A percentile compares a stretch with the other conserved stretches of the same genome.
These are phyloP conservation scores for Brassica balearica DNA, from an alignment of 441 rosid species.

Conservation along the genomic window DNA sequence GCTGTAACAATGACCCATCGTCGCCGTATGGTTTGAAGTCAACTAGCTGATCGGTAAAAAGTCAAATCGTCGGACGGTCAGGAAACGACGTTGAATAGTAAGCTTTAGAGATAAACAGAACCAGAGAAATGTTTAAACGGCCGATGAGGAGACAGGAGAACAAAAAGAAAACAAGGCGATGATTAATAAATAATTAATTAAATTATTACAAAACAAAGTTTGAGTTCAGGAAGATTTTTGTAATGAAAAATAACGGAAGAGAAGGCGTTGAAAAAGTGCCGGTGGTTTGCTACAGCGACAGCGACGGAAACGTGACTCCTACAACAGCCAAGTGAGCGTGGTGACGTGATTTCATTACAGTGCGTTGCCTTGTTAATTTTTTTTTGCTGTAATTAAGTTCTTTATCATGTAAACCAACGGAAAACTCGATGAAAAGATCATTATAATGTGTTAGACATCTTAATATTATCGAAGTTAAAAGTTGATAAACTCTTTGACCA, in stretches of 20 bases:
- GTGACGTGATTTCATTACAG: slow-evolving; percentile 24
- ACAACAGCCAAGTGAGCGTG: slow-evolving; percentile 28
- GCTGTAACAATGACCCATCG: slow-evolving; percentile 87
- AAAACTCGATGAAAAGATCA: background rate
- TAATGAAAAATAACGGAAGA: slow-evolving; percentile 6
- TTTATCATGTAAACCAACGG: no score
- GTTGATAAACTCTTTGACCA: slow-evolving; percentile 1
- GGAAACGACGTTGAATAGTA: slow-evolving; percentile 33
- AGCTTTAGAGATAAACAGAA: slow-evolving; percentile 17
- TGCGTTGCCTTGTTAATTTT: background rate
- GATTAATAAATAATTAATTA: slow-evolving; percentile 15
- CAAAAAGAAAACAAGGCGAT: background rate
- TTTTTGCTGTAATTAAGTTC: background rate
- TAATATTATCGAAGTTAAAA: background rate
- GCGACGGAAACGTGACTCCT: slow-evolving; percentile 38
- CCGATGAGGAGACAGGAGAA: background rate
- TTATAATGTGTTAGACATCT: background rate
- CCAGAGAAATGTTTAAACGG: slow-evolving; percentile 4
- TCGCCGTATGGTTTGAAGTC: slow-evolving; percentile 27
- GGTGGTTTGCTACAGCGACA: slow-evolving; percentile 35
- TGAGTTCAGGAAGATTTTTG: background rate
- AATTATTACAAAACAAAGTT: background rate
- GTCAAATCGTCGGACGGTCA: slow-evolving; percentile 47
- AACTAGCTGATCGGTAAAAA: slow-evolving; percentile 35
- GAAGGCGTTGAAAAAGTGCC: slow-evolving; percentile 29